Evolutionary conservation across 2,329 filamentous ascomycete genomes (phyloP).

Genomic region (Tolypocladium amazonense): DNA sequence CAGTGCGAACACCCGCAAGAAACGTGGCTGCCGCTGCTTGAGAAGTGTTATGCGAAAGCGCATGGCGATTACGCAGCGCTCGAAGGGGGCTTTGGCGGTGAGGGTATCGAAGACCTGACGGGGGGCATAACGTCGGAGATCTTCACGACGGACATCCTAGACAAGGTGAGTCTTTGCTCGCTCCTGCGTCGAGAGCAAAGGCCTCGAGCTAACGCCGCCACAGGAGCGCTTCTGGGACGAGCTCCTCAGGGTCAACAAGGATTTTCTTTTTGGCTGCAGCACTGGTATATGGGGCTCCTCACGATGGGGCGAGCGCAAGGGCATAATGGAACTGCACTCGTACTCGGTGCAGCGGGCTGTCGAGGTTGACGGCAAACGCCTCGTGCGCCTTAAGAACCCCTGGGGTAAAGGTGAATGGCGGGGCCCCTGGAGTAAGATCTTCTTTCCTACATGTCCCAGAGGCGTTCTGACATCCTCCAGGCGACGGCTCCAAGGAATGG

Average conservation of each 20-base stretch:
- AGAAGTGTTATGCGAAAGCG: constrained; percentile 73
- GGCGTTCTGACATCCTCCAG: constrained; percentile 15
- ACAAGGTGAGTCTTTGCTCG: constrained; percentile 44
- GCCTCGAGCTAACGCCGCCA: neutral
- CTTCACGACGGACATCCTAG: constrained; percentile 56
- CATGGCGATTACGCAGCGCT: constrained; percentile 71
- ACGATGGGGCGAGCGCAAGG: constrained; percentile 33
- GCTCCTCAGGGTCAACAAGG: constrained; percentile 65
- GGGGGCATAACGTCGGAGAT: constrained; percentile 59
- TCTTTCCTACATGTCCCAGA: neutral
- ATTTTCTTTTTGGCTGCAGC: constrained; percentile 59
- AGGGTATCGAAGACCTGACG: constrained; percentile 49
- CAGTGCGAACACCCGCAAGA: constrained; percentile 66
- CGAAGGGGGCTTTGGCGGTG: constrained; percentile 56
- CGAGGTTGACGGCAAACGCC: constrained; percentile 44
- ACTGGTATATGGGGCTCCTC: constrained; percentile 28
- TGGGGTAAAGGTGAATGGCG: constrained; percentile 78
- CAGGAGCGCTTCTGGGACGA: constrained; percentile 60
- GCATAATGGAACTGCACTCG: constrained; percentile 48
- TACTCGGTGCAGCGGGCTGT: constrained; percentile 52
- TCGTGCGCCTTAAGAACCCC: constrained; percentile 62
- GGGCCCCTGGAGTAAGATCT: constrained; percentile 56
- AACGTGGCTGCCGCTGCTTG: constrained; percentile 69
- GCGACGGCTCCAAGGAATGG: constrained; percentile 76
- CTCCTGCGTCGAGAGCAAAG: too few species aligned